phyloP scores from a whole-genome alignment of 345 rosid species.

The Corymbia maculata region DNA sequence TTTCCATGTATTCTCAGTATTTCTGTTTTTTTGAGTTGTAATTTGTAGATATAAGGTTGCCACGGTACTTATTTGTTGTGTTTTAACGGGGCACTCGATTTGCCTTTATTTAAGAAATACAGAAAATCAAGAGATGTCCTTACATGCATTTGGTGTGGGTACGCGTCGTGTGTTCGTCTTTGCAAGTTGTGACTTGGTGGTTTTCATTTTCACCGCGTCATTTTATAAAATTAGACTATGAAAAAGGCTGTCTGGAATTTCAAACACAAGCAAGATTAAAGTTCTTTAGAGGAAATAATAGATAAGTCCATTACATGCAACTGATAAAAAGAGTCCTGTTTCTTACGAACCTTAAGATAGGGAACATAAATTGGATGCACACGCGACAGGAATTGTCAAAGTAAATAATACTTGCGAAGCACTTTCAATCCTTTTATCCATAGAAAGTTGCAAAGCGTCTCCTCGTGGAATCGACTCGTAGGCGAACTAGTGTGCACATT shows the following conservation, averaged over 20 bases:
- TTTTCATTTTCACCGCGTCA: not conserved
- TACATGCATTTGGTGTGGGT: not conserved
- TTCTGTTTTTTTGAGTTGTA: not conserved
- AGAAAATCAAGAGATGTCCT: too few relatives aligned
- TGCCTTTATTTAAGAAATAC: not conserved
- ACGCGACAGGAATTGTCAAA: too few relatives aligned
- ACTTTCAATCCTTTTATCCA: not conserved
- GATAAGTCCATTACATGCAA: not conserved
- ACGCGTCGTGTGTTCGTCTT: not conserved
- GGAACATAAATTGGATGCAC: not conserved
- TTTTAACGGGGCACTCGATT: too few relatives aligned
- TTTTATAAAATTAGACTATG: not conserved
- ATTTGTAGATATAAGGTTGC: fast-evolving
- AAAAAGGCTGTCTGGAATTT: not conserved
- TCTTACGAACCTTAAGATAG: not conserved
- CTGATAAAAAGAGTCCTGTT: not conserved
- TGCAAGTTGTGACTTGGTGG: not conserved
- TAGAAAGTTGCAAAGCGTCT: not conserved
- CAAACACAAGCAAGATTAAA: not conserved
- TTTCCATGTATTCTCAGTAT: fast-evolving
- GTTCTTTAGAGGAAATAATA: not conserved
- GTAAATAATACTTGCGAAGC: too few relatives aligned
- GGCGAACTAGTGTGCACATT: fast-evolving
- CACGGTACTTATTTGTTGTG: too few relatives aligned
- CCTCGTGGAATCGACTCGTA: not conserved